phyloP scores from a whole-genome alignment of 495 filamentous ascomycete genomes.

The Neurospora africana region DNA sequence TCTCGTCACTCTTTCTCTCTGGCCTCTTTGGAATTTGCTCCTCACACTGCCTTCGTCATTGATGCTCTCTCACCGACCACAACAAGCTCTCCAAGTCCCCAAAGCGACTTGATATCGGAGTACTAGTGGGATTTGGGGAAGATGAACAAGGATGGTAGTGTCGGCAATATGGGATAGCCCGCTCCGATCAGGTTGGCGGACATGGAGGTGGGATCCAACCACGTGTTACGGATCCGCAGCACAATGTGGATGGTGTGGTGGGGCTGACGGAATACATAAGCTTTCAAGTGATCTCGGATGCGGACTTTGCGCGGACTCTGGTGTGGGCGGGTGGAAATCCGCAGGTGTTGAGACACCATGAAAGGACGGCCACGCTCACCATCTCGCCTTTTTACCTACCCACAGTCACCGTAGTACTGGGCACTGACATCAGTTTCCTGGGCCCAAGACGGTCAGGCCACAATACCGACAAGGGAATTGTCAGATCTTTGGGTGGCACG shows the following conservation, averaged over 20 bases:
- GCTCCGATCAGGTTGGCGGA: slow-evolving; percentile 5
- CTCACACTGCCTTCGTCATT: background rate
- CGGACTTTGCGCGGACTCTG: background rate
- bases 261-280: background rate
- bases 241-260: background rate
- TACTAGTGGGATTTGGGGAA: slow-evolving; percentile 11
- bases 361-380: background rate
- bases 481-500: background rate
- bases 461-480: background rate
- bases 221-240: background rate
- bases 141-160: background rate
- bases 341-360: background rate
- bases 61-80: background rate
- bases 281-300: background rate
- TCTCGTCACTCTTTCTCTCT: background rate
- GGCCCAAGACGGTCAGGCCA: background rate
- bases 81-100: background rate
- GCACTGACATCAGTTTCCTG: background rate
- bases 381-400: background rate
- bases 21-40: background rate
- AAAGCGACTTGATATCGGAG: slow-evolving; percentile 8
- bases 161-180: background rate
- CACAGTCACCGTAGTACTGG: background rate
- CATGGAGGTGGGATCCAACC: slow-evolving; percentile 17
- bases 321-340: background rate